Evolutionary conservation across 2,329 filamentous ascomycete genomes (phyloP).

Genomic region (Fusarium xylarioides): DNA sequence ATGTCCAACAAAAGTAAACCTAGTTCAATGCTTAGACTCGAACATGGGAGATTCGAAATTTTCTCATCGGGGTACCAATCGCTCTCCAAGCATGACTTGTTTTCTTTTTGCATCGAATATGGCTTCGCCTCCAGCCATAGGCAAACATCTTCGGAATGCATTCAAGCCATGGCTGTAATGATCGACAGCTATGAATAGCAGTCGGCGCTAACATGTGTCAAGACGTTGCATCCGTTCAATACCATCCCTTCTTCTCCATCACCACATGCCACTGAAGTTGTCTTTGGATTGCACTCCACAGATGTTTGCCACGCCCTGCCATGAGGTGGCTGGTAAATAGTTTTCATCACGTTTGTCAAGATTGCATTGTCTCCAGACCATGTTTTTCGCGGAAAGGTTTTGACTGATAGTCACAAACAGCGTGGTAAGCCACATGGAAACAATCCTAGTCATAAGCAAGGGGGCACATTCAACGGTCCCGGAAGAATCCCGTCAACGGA

Average conservation of each 20-base stretch:
- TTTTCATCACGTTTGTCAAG: slow-evolving; percentile 2
- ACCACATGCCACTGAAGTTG: slow-evolving; percentile 24
- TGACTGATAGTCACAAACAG: slow-evolving; percentile 10
- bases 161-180: slow-evolving; percentile 1
- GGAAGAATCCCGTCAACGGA: slow-evolving; percentile 25
- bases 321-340: slow-evolving; percentile 29
- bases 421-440: slow-evolving; percentile 29
- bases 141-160: background rate
- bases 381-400: slow-evolving; percentile 19
- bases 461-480: slow-evolving; percentile 26
- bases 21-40: background rate
- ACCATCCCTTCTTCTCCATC: background rate
- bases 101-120: slow-evolving; percentile 11
- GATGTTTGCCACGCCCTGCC: slow-evolving; percentile 17
- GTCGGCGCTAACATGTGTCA: slow-evolving; percentile 24
- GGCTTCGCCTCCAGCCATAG: background rate
- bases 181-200: slow-evolving; percentile 33
- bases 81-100: slow-evolving; percentile 23
- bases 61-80: background rate
- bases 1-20: slow-evolving; percentile 17
- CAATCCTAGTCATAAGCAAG: slow-evolving; percentile 26
- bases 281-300: slow-evolving; percentile 11
- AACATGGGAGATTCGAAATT: background rate
- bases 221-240: slow-evolving; percentile 16
- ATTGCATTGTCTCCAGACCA: slow-evolving; percentile 29